Conservation (phyloP, 2,329 filamentous ascomycete genomes). For the Colletotrichum orbiculare region DNA sequence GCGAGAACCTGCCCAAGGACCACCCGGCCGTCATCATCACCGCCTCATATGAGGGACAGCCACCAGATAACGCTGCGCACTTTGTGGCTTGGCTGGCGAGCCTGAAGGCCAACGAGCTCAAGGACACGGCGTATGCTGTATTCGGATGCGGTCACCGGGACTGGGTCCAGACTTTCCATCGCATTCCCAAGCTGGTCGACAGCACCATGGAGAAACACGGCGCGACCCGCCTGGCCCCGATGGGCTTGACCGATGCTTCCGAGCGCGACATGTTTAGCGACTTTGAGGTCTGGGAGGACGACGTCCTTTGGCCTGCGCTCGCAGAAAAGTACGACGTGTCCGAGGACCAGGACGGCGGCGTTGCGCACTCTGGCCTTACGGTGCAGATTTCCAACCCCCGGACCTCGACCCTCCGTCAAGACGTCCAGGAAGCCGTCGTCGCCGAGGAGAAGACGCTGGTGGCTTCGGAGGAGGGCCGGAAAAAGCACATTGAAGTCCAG, state of each 20-base stretch:
- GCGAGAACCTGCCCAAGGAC: slow-evolving; percentile 64
- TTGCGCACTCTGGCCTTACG: slow-evolving; percentile 46
- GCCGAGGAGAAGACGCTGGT: slow-evolving; percentile 63
- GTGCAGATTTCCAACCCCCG: slow-evolving; percentile 66
- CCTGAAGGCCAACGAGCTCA: slow-evolving; percentile 57
- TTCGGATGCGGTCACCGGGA: slow-evolving; percentile 74
- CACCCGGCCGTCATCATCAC: slow-evolving; percentile 72
- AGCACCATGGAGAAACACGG: slow-evolving; percentile 55
- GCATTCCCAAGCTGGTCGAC: slow-evolving; percentile 73
- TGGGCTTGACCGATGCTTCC: slow-evolving; percentile 70
- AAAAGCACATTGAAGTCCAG: slow-evolving; percentile 74
- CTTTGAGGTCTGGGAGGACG: slow-evolving; percentile 75
- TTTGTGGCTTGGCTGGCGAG: slow-evolving; percentile 73
- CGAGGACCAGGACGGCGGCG: slow-evolving; percentile 42
- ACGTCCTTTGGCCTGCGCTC: slow-evolving; percentile 61
- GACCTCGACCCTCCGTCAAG: slow-evolving; percentile 67
- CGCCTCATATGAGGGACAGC: slow-evolving; percentile 76
- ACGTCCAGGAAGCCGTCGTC: slow-evolving; percentile 70
- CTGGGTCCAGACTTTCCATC: slow-evolving; percentile 73
- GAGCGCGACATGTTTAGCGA: slow-evolving; percentile 74
- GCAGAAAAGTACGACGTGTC: slow-evolving; percentile 60
- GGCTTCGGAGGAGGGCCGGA: slow-evolving; percentile 59
- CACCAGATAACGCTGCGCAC: slow-evolving; percentile 74
- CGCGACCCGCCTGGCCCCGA: slow-evolving; percentile 49
- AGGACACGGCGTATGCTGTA: slow-evolving; percentile 70